These are phyloP conservation scores for Phytophthora pini DNA, from an alignment of 352 stramenopile species.

Conservation along the genomic window DNA sequence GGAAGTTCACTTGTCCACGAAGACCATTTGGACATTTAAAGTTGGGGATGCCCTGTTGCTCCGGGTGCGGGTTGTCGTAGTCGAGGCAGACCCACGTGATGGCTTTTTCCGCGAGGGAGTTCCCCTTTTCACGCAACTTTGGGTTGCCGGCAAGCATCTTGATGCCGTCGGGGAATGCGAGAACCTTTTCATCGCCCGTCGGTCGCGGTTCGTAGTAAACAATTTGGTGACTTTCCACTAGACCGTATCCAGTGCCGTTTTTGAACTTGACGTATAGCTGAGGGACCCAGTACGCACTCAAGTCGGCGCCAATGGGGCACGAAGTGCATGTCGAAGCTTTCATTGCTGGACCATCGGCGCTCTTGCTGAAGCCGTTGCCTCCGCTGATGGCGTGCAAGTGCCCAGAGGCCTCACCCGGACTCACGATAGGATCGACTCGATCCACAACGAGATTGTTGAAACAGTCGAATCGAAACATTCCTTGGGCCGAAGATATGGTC, in stretches of 20 bases:
- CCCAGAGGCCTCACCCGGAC: slow-evolving; percentile 22
- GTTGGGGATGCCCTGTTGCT: slow-evolving; percentile 55
- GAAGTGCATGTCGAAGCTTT: slow-evolving; percentile 55
- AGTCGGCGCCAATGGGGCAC: slow-evolving; percentile 52
- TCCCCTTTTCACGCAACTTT: slow-evolving; percentile 34
- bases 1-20: slow-evolving; percentile 62
- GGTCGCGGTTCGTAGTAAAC: slow-evolving; percentile 56
- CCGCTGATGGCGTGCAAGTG: slow-evolving; percentile 56
- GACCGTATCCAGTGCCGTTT: slow-evolving; percentile 57
- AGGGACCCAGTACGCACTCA: slow-evolving; percentile 61
- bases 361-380: slow-evolving; percentile 59
- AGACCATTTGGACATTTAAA: slow-evolving; percentile 52
- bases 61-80: slow-evolving; percentile 47
- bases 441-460: slow-evolving; percentile 65
- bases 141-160: slow-evolving; percentile 60
- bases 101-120: slow-evolving; percentile 47
- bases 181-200: slow-evolving; percentile 41
- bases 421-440: slow-evolving; percentile 55
- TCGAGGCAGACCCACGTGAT: slow-evolving; percentile 60
- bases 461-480: slow-evolving; percentile 61
- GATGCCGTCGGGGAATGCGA: slow-evolving; percentile 50
- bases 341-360: slow-evolving; percentile 45
- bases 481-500: slow-evolving; percentile 1
- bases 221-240: slow-evolving; percentile 61
- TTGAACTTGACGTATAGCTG: slow-evolving; percentile 64